Evolutionary conservation across 495 filamentous ascomycete genomes (phyloP).

Genomic region (Hypoxylon trugodes): DNA sequence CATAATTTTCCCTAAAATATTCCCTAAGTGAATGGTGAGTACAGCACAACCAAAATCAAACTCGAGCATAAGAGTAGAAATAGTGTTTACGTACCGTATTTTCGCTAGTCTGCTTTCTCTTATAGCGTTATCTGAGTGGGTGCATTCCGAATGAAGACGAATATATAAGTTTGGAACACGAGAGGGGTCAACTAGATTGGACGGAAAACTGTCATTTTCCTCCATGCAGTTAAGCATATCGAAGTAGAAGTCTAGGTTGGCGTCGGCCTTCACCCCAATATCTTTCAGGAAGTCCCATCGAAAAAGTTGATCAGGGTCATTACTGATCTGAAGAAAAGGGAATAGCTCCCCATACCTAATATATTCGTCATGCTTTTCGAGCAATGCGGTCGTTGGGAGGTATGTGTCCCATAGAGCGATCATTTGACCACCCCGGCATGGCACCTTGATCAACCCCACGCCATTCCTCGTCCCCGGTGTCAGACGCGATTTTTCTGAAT

Average conservation of each 20-base stretch:
- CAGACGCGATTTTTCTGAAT: neutral
- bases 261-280: neutral
- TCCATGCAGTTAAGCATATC: slow-evolving; percentile 12
- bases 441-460: slow-evolving; percentile 15
- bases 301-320: neutral
- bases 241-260: slow-evolving; percentile 18
- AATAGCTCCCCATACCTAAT: slow-evolving; percentile 38
- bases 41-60: neutral
- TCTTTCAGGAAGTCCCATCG: slow-evolving; percentile 5
- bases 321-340: slow-evolving; percentile 31
- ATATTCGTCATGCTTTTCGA: slow-evolving; percentile 23
- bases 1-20: neutral
- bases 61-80: neutral
- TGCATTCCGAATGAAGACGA: slow-evolving; percentile 17
- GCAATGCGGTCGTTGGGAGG: slow-evolving; percentile 16
- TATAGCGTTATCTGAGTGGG: neutral
- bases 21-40: neutral
- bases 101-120: neutral
- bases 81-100: slow-evolving; percentile 12
- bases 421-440: slow-evolving; percentile 20
- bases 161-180: slow-evolving; percentile 23
- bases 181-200: neutral
- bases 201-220: neutral
- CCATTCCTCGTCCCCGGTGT: neutral
- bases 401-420: slow-evolving; percentile 24